Conservation (phyloP, 371 early-diverging fungal species). For the Circinella minor region DNA sequence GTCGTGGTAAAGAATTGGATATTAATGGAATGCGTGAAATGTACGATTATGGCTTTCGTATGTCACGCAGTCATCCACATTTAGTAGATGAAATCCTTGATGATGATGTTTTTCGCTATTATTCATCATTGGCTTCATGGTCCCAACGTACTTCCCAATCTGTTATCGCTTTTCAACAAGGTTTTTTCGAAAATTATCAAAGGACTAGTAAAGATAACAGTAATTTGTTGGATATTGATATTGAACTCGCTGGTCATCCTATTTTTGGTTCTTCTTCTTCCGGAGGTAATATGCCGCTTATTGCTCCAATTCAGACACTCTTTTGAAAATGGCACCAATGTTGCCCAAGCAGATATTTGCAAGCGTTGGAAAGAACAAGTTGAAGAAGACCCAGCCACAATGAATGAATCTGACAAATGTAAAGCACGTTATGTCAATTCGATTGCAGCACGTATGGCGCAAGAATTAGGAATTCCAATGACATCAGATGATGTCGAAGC, state of each 20-base stretch:
- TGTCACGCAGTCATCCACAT: slow-evolving; percentile 18
- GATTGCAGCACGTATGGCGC: slow-evolving; percentile 27
- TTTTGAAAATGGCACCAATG: slow-evolving; percentile 5
- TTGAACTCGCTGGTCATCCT: no score
- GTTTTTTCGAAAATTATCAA: slow-evolving; percentile 4
- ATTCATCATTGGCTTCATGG: slow-evolving; percentile 7
- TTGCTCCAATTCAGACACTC: background rate
- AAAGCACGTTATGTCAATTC: background rate
- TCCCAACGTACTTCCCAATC: slow-evolving; percentile 16
- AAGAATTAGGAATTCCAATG: slow-evolving; percentile 21
- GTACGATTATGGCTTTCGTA: slow-evolving; percentile 31
- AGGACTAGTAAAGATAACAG: background rate
- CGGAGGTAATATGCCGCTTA: no score
- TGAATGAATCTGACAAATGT: slow-evolving; percentile 5
- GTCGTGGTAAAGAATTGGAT: slow-evolving; percentile 22
- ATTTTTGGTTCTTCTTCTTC: no score
- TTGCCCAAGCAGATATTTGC: slow-evolving; percentile 7
- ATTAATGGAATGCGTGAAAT: slow-evolving; percentile 29
- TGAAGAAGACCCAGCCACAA: background rate
- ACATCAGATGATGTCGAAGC: slow-evolving; percentile 20
- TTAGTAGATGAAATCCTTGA: slow-evolving; percentile 14
- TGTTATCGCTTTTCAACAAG: slow-evolving; percentile 4
- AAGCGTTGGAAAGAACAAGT: background rate
- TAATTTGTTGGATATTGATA: background rate
- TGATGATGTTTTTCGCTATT: slow-evolving; percentile 8